Evolutionary conservation across 1,284 basidiomycete genomes (phyloP), one percentile per base, ranked within the genome.

Genomic region (Wallemia mellicola): DNA sequence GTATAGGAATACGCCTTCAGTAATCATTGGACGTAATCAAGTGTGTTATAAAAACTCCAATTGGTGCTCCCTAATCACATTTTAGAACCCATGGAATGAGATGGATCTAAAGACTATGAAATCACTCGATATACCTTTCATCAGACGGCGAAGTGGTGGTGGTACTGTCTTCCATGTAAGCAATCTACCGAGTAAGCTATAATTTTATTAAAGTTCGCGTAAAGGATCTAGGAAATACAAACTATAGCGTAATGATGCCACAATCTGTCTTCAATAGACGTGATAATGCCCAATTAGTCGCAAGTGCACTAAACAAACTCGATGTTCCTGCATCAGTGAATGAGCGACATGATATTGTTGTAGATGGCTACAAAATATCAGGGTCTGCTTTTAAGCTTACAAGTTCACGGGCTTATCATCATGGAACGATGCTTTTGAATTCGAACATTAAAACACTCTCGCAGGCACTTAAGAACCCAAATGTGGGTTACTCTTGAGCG

Each of bases 361-460:
- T 88, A 14, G 80, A 78, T 1, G 72, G 76, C 26, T 78, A 82
- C 67, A 95, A 95, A 82, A 81, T 98, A 60, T 96, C 92, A 57
- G 94, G 94, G 30, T 95, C 88, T 17, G 94, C 94, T 5, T 99
- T 95, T 73, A 96, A 95, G 72, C 84, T 99, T 61, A 83, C 85
- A 38, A 84, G 80, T 64, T 79, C 80, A 62, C 75, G 94, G 19
- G 88, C 91, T 0, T 98, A 96, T 71, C 92, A 98, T 67, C 94
- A 99, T 67, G 94, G 94, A 0, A 98, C 92, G n/a, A 95, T 99
- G 92, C 77, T 99, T 27, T 83, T 98, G 27, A 82, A 84, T 15
- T 84, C 86, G 2, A 73, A 76, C 57, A 75, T 94, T 24, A 73
- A 76, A 30, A 75, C 77, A 9, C 73, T 92, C 1, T 83, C 84